Evolutionary conservation across 768 basidiomycete genomes (phyloP), one percentile per base, ranked within the genome.

Genomic region (Dioszegia crocea): DNA sequence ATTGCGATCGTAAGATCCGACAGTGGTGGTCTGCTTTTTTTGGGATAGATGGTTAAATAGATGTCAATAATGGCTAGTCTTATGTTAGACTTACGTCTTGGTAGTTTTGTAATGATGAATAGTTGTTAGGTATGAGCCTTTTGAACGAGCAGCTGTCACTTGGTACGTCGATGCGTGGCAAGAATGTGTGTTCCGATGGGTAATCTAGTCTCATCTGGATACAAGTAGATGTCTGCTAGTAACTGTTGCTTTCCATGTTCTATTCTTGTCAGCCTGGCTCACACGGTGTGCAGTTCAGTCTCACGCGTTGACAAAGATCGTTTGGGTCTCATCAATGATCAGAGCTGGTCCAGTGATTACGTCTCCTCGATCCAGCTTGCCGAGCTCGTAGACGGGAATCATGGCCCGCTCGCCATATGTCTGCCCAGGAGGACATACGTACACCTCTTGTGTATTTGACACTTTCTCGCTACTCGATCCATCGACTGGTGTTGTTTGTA

Each of bases 291-390:
- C 19, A 19, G 45, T 11, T 6, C 6, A 30, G 26, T 61, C 65
- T 67, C 19, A 67, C 66, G 88, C 86, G 21, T 90, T 84, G 6
- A 96, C 74, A 33, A 96, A 88, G 61, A 96, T 89, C 21, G 92
- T 94, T 80, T 96, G 93, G 23, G 93, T 96, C 64, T 89, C 82
- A 76, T 97, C 93, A 66, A 94, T 88, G 61, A 97, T 86, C 83
- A 96, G 86, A 41, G 91, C 89, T 10, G 93, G 92, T 4, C 92
- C 93, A 31, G 82, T 77, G 26, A 94, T 79, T 39, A 81, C 79
- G 57, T 91, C 87, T 2, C 91, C 92, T 12, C 85, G 79, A 0
- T 78, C 79, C 57, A 97, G 43, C 19, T 53, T 48, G 4, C 40
- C 63, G 60, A 97, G 78, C 66, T 86, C 70, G 75, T 82, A 94